Conservation (phyloP, 1,139 yeast species). For the Magnusiomyces magnusii region DNA sequence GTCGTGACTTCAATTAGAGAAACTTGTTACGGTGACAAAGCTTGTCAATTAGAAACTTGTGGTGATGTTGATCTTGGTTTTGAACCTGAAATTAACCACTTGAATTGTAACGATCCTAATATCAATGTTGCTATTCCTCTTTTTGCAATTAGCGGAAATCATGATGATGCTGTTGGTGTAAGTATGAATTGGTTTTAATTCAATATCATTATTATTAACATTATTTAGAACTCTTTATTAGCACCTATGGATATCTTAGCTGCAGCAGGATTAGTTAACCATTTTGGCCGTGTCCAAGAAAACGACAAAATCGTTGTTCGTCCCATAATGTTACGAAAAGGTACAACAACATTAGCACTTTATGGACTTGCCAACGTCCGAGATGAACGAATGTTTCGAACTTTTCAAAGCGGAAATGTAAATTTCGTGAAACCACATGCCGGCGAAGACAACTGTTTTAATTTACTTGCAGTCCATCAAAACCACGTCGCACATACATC, state of each 20-base stretch:
- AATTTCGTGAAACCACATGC: slow-evolving; percentile 65
- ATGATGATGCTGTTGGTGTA: slow-evolving; percentile 91
- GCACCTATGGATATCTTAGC: slow-evolving; percentile 83
- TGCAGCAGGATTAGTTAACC: slow-evolving; percentile 77
- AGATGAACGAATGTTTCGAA: slow-evolving; percentile 78
- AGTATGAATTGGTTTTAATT: slow-evolving; percentile 7
- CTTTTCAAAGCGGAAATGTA: slow-evolving; percentile 75
- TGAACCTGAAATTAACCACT: slow-evolving; percentile 52
- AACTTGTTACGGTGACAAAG: slow-evolving; percentile 77
- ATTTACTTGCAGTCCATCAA: slow-evolving; percentile 82
- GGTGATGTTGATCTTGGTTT: slow-evolving; percentile 67
- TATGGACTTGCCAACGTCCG: slow-evolving; percentile 86
- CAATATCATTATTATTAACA: too few species aligned
- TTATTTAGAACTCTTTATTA: slow-evolving; percentile 44
- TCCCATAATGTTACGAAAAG: slow-evolving; percentile 82
- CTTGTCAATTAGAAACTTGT: slow-evolving; percentile 76
- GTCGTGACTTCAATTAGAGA: slow-evolving; percentile 67
- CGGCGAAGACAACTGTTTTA: slow-evolving; percentile 60
- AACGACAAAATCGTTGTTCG: slow-evolving; percentile 65
- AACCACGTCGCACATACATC: slow-evolving; percentile 72
- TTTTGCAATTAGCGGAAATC: slow-evolving; percentile 93
- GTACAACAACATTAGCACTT: slow-evolving; percentile 69
- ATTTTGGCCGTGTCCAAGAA: slow-evolving; percentile 77
- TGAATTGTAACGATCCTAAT: slow-evolving; percentile 87
- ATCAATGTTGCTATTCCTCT: slow-evolving; percentile 86